Base-by-base conservation (phyloP, 495 filamentous ascomycete genomes). In the Parmelia sp. region DNA sequence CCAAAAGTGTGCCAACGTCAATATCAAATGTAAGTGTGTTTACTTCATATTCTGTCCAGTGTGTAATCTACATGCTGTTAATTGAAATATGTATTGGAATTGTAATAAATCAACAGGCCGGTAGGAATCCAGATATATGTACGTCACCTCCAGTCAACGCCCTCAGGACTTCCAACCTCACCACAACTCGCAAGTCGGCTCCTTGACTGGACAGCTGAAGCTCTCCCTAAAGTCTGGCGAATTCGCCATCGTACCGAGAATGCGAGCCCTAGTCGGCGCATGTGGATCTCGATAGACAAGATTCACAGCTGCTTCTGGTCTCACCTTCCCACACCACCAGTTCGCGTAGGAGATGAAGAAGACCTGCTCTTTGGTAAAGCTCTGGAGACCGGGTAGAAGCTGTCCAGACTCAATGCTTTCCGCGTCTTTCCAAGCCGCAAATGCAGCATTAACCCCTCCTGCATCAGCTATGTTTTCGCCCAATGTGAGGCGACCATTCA, bases 391-490 rank as follows among this genome's bases (percentile, higher is more conserved):
- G 0, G 88, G 88, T 0, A 91, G 77, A 45, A 78, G 70, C 65
- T 80, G 71, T 63, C 86, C 84, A 5, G 84, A 76, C n/a, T 75
- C 77, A 5, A 75, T 70, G 29, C 74, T 78, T 33, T 80, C 81
- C 4, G 78, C 81, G 64, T 79, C 79, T 71, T 84, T 82, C 88
- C 88, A 91, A 1, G 87, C 86, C 14, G 80, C 77, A 67, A 83
- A 91, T 2, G 86, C 78, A 3, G 86, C 86, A 35, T 79, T 76
- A 25, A 92, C 68, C 9, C 89, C 88, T 39, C 88, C 88, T 2
- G 88, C 87, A 71, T 91, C 88, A 6, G 88, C 86, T 59, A 91
- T 88, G 69, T 90, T 90, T 77, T 91, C 88, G 25, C 86, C 87
- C 6, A 89, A 77, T 0, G 88, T 91, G 33, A 87, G 74, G 25